Percentiles rank a stretch among this genome's conserved stretches.
Conservation (phyloP, 2,329 filamentous ascomycete species). For the Truncatella angustata region DNA sequence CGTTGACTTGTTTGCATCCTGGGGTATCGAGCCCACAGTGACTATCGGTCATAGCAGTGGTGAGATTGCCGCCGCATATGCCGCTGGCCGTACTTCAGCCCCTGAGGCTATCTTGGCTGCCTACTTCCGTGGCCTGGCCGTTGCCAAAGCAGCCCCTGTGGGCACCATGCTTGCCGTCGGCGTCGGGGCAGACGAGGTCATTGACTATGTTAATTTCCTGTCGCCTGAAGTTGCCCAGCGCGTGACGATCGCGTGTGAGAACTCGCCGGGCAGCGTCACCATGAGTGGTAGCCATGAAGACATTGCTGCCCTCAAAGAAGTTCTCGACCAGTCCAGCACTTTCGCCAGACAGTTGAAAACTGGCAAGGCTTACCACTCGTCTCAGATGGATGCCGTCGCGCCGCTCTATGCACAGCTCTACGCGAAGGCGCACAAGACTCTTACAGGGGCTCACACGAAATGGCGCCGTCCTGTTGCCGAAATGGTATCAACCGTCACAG, state of each 20-base stretch:
- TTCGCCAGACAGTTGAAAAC: slow-evolving; percentile 46
- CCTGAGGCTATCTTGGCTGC: slow-evolving; percentile 23
- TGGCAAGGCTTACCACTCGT: slow-evolving; percentile 36
- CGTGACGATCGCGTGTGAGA: slow-evolving; percentile 35
- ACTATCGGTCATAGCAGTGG: slow-evolving; percentile 37
- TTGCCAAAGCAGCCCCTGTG: slow-evolving; percentile 4
- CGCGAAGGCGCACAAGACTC: background rate
- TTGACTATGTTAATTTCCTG: slow-evolving; percentile 28
- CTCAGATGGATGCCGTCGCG: slow-evolving; percentile 41
- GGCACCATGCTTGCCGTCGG: slow-evolving; percentile 32
- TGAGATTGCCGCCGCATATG: slow-evolving; percentile 45
- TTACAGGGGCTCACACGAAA: background rate
- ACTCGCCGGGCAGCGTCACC: slow-evolving; percentile 43
- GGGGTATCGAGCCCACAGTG: slow-evolving; percentile 30
- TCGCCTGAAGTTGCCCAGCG: slow-evolving; percentile 19
- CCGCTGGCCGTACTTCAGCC: slow-evolving; percentile 22
- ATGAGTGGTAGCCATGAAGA: slow-evolving; percentile 45
- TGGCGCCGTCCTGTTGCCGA: background rate
- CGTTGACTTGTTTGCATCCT: slow-evolving; percentile 37
- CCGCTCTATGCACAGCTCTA: slow-evolving; percentile 13
- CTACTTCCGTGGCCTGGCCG: slow-evolving; percentile 22
- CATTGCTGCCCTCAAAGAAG: slow-evolving; percentile 35
- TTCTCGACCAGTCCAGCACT: slow-evolving; percentile 39
- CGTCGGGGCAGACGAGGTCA: slow-evolving; percentile 20
- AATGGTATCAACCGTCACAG: slow-evolving; percentile 23